Conservation (phyloP, 169 alveolate genomes). For the Plasmodium inui region DNA sequence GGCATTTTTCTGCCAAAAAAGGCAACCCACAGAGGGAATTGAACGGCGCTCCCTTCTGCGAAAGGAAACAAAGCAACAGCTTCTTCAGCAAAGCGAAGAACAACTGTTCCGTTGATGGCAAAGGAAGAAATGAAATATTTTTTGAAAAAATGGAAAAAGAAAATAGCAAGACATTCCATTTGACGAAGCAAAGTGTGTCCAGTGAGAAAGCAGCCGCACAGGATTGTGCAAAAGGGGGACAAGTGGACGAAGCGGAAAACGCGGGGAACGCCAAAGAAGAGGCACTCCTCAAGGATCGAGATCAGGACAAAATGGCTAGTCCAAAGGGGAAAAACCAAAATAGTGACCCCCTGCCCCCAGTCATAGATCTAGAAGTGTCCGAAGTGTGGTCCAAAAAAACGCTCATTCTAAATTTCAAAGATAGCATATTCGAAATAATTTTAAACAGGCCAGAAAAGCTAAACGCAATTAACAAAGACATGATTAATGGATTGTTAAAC, state of each 20-base stretch:
- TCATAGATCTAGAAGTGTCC: constrained; percentile 57
- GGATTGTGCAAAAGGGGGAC: neutral
- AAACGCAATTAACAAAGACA: constrained; percentile 69
- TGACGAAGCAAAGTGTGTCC: constrained; percentile 13
- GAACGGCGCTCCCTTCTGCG: neutral
- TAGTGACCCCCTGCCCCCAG: neutral
- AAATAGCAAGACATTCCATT: neutral
- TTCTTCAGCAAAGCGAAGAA: neutral
- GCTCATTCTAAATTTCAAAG: constrained; percentile 37
- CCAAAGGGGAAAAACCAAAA: neutral
- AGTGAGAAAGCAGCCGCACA: neutral
- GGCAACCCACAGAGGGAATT: neutral
- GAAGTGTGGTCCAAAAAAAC: constrained; percentile 65
- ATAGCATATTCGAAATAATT: constrained; percentile 49
- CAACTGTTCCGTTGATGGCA: neutral
- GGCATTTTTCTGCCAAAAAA: neutral
- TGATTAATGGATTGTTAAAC: constrained; percentile 56
- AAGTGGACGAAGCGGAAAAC: neutral
- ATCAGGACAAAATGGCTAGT: neutral
- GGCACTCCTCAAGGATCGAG: neutral
- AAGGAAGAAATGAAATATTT: constrained; percentile 12
- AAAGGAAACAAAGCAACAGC: neutral
- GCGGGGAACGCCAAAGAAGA: neutral
- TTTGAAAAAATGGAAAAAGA: constrained; percentile 26
- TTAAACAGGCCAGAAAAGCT: constrained; percentile 67